These are phyloP conservation scores for Lactarius psammicola DNA, from an alignment of 768 basidiomycete genomes.

Conservation along the genomic window DNA sequence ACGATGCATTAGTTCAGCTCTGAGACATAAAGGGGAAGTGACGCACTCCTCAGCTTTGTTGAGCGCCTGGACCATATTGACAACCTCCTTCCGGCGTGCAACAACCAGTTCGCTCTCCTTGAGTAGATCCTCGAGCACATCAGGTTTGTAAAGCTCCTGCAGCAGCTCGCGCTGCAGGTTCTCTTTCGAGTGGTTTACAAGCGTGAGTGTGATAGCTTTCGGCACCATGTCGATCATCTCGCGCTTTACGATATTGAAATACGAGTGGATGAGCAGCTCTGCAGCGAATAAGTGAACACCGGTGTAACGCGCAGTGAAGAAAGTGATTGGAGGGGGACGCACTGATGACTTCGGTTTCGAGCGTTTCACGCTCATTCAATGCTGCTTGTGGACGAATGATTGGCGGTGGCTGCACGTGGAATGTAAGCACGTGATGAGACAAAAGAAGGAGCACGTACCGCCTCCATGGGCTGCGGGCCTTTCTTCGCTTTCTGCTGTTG, in stretches of 20 bases:
- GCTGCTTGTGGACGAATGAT: slow-evolving; percentile 89
- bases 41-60: slow-evolving; percentile 96
- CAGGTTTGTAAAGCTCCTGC: slow-evolving; percentile 95
- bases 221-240: slow-evolving; percentile 99
- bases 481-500: slow-evolving; percentile 54
- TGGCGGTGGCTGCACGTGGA: slow-evolving; percentile 63
- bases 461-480: slow-evolving; percentile 54
- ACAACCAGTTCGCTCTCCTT: slow-evolving; percentile 94
- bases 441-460: slow-evolving; percentile 39
- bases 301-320: background rate
- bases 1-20: slow-evolving; percentile 23
- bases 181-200: slow-evolving; percentile 93
- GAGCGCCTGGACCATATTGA: slow-evolving; percentile 88
- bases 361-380: slow-evolving; percentile 89
- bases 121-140: slow-evolving; percentile 90
- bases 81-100: slow-evolving; percentile 88
- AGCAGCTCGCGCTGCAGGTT: slow-evolving; percentile 90
- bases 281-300: slow-evolving; percentile 12
- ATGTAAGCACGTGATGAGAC: slow-evolving; percentile 37
- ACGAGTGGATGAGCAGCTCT: slow-evolving; percentile 95
- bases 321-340: slow-evolving; percentile 38
- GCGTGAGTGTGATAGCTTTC: slow-evolving; percentile 88
- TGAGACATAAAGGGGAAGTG: slow-evolving; percentile 7
- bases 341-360: slow-evolving; percentile 99
- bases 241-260: slow-evolving; percentile 97